A percentile compares a stretch with the other conserved stretches of the same genome.
Evolutionary conservation across 768 basidiomycete genomes (phyloP).

Genomic region (Boletus vinaceobasis): DNA sequence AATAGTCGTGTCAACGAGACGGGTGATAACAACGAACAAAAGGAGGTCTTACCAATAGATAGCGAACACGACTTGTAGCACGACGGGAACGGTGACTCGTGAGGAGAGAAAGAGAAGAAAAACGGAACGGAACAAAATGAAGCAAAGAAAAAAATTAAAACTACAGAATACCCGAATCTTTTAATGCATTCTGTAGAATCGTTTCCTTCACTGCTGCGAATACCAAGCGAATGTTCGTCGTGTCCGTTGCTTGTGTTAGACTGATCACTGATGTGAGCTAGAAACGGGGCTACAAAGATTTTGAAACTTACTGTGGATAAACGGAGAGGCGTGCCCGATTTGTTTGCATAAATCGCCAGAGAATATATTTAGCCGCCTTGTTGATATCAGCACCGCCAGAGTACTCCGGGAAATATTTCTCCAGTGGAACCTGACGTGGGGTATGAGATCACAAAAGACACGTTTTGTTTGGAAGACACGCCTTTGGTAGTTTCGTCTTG

Average conservation of each 20-base stretch:
- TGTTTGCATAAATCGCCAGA: conserved; percentile 94
- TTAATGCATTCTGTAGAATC: conserved; percentile 84
- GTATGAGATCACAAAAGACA: not conserved
- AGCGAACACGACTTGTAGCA: conserved; percentile 16
- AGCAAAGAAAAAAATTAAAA: not conserved
- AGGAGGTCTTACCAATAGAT: conserved; percentile 28
- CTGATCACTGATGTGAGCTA: conserved; percentile 30
- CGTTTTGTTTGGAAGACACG: not conserved
- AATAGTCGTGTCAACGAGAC: not conserved
- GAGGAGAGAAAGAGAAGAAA: not conserved
- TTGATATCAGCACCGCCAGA: conserved; percentile 87
- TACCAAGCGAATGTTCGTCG: conserved; percentile 75
- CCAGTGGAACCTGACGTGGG: conserved; percentile 61
- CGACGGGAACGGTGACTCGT: conserved; percentile 2
- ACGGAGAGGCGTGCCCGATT: conserved; percentile 81
- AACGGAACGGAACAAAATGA: not conserved
- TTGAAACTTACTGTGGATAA: conserved; percentile 77
- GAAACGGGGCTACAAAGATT: not conserved
- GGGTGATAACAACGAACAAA: not conserved
- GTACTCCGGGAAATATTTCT: conserved; percentile 82
- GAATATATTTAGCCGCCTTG: conserved; percentile 91
- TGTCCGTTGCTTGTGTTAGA: conserved; percentile 87
- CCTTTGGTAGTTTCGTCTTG: conserved; percentile 67
- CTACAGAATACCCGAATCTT: conserved; percentile 80
- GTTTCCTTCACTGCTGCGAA: conserved; percentile 92